These are phyloP conservation scores for Tetrapisispora taiwanensis DNA, from an alignment of 805 yeast species.

Conservation along the genomic window DNA sequence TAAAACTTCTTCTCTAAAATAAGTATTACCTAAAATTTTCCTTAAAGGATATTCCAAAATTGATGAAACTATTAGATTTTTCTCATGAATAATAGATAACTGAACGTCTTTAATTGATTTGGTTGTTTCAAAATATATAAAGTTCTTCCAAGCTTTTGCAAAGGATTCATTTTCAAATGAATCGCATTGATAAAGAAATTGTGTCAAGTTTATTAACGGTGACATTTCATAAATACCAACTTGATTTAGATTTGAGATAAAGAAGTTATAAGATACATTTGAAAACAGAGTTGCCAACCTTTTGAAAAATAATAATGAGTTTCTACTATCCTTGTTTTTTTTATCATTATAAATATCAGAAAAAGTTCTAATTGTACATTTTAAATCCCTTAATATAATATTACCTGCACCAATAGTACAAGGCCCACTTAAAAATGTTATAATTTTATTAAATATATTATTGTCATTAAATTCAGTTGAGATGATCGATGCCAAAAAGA, in stretches of 20 bases:
- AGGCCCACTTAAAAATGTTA: constrained; percentile 15
- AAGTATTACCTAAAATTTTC: not conserved
- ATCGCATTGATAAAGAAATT: constrained; percentile 12
- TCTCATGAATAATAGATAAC: not conserved
- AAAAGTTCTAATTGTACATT: constrained; percentile 13
- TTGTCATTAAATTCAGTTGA: not conserved
- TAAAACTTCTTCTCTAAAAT: not conserved
- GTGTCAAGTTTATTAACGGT: constrained; percentile 3
- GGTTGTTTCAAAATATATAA: not conserved
- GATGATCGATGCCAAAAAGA: constrained; percentile 10
- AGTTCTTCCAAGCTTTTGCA: not conserved
- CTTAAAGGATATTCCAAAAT: not conserved
- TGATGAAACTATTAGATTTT: not conserved
- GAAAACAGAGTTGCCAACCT: not conserved
- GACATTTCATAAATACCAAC: constrained; percentile 16
- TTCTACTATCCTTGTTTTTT: constrained; percentile 2
- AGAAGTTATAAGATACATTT: constrained; percentile 4
- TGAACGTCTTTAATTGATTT: not conserved
- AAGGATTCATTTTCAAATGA: constrained; percentile 10
- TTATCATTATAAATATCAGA: constrained; percentile 8
- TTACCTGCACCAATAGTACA: constrained; percentile 20
- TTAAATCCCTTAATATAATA: constrained; percentile 10
- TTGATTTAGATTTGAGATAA: constrained; percentile 15
- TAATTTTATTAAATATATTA: constrained; percentile 1
- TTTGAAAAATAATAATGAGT: constrained; percentile 7